These are phyloP conservation scores for Leccinum subgranulosum DNA, from an alignment of 768 basidiomycete species.

Conservation along the genomic window DNA sequence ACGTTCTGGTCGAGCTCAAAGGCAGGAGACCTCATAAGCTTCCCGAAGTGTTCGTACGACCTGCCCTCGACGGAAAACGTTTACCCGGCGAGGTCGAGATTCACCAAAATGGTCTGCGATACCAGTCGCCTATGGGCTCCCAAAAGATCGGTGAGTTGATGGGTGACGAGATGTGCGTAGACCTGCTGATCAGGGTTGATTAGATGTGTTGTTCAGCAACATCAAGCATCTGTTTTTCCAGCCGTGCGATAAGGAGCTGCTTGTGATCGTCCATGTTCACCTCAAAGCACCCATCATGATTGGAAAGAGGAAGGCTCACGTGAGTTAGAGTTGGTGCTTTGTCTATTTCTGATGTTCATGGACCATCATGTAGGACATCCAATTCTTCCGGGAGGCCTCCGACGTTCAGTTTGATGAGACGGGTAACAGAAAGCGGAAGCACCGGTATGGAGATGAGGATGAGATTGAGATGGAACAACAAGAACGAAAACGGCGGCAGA, in stretches of 20 bases:
- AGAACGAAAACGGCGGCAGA: constrained; percentile 83
- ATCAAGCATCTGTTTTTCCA: constrained; percentile 99
- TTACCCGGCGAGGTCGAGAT: constrained; percentile 98
- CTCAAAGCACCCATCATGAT: constrained; percentile 96
- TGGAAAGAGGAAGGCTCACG: constrained; percentile 97
- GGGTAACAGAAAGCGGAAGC: constrained; percentile 96
- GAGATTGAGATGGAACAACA: constrained; percentile 99
- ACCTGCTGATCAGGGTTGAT: constrained; percentile 3
- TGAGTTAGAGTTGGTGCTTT: constrained; percentile 34
- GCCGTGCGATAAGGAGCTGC: constrained; percentile 92
- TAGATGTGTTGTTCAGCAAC: constrained; percentile 94
- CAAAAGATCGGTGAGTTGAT: constrained; percentile 80
- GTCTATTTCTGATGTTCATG: neutral
- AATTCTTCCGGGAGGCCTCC: constrained; percentile 97
- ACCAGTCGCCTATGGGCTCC: constrained; percentile 79
- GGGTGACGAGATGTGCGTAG: neutral
- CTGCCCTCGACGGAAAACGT: constrained; percentile 92
- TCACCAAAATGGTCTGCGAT: constrained; percentile 94
- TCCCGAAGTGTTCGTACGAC: constrained; percentile 89
- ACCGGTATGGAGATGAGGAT: constrained; percentile 97
- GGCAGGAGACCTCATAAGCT: constrained; percentile 83
- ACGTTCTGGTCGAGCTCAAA: constrained; percentile 81
- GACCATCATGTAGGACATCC: constrained; percentile 67
- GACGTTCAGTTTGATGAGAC: constrained; percentile 99
- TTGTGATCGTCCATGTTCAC: constrained; percentile 92